Percentiles rank a stretch among this genome's conserved stretches.
phyloP scores from a whole-genome alignment of 768 basidiomycete genomes.

The Boletellus sp. region DNA sequence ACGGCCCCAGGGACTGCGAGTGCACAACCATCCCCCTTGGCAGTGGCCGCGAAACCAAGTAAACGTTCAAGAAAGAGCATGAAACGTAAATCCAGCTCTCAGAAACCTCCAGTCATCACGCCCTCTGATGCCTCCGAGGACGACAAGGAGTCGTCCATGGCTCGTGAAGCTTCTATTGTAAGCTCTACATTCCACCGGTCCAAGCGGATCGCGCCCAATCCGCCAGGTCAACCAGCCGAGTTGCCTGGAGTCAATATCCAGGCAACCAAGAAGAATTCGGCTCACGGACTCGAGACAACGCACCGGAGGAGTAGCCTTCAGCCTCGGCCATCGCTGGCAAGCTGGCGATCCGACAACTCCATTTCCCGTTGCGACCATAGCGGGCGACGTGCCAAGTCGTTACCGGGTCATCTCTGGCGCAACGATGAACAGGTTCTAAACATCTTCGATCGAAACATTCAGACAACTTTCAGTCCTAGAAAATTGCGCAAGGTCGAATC shows the following conservation, averaged over 20 bases:
- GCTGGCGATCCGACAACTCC: neutral
- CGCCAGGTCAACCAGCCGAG: neutral
- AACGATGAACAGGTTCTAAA: neutral
- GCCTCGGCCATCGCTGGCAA: neutral
- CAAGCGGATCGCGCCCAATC: conserved; percentile 10
- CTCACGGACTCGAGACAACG: neutral
- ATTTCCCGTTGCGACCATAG: neutral
- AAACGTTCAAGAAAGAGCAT: conserved; percentile 3
- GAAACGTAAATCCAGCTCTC: conserved; percentile 24
- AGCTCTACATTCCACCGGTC: conserved; percentile 5
- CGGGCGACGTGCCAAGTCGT: neutral
- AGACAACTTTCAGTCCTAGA: neutral
- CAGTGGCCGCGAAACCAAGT: neutral
- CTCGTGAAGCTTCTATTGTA: neutral
- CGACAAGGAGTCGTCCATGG: conserved; percentile 8
- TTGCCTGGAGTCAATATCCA: neutral
- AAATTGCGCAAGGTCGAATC: neutral
- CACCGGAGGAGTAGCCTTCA: neutral
- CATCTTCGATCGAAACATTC: neutral
- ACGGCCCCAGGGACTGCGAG: neutral
- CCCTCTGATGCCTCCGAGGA: conserved; percentile 23
- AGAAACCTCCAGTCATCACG: conserved; percentile 15
- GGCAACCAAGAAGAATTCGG: neutral
- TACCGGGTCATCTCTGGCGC: neutral
- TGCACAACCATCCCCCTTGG: neutral